A percentile compares a stretch with the other conserved stretches of the same genome.
These are phyloP conservation scores for Bathelium albidoporum DNA, from an alignment of 495 filamentous ascomycete species.

Conservation along the genomic window DNA sequence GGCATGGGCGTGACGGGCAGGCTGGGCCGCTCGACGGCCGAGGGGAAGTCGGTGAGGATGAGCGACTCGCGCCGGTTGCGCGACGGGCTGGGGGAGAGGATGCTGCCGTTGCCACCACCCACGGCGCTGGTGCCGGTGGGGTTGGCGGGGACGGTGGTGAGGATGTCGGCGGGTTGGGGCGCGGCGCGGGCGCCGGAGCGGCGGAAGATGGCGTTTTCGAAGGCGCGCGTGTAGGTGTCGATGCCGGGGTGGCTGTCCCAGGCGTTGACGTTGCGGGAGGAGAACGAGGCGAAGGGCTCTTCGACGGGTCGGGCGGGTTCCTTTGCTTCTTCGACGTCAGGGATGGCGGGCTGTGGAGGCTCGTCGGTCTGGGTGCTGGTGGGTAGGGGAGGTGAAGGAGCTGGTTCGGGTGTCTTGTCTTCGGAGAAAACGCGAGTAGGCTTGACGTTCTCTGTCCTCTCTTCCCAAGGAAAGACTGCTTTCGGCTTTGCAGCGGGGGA, in stretches of 20 bases:
- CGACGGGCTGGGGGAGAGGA: background rate
- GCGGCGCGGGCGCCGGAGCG: background rate
- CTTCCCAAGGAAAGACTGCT: constrained; percentile 79
- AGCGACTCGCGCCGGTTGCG: constrained; percentile 40
- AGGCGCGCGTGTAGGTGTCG: constrained; percentile 61
- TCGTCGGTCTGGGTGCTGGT: background rate
- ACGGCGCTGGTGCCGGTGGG: background rate
- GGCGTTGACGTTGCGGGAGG: constrained; percentile 52
- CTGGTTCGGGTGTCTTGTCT: constrained; percentile 30
- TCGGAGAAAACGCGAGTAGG: constrained; percentile 66
- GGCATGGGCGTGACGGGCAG: constrained; percentile 87
- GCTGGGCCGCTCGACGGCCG: constrained; percentile 70
- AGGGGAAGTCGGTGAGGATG: constrained; percentile 77
- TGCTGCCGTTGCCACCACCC: too few relatives aligned
- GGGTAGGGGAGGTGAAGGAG: constrained; percentile 10
- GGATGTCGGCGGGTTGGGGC: background rate
- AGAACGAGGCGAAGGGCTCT: constrained; percentile 54
- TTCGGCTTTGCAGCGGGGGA: constrained; percentile 1
- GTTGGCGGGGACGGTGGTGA: background rate
- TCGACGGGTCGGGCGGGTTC: constrained; percentile 10
- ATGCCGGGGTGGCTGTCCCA: constrained; percentile 85
- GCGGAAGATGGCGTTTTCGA: constrained; percentile 28
- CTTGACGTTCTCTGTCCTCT: constrained; percentile 38
- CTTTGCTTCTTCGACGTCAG: constrained; percentile 6
- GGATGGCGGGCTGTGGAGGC: background rate